Evolutionary conservation across 2,329 filamentous ascomycete genomes (phyloP).

Genomic region (Alternaria infectoria): DNA sequence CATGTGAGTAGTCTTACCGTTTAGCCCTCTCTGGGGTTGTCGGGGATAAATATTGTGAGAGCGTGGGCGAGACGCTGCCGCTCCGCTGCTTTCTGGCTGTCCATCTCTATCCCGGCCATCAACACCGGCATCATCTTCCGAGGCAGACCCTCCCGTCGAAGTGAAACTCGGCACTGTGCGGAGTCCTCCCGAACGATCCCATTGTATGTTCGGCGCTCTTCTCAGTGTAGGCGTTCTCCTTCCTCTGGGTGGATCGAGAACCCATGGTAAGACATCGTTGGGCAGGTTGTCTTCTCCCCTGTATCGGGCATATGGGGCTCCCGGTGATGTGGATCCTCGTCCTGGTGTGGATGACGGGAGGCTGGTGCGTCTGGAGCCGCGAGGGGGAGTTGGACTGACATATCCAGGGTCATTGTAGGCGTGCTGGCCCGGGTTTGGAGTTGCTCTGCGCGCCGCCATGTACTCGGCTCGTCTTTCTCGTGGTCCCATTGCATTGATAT

Average conservation of each 20-base stretch:
- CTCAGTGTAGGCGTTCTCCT: conserved; percentile 1
- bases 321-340: background rate
- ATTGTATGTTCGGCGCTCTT: conserved; percentile 1
- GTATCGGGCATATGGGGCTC: background rate
- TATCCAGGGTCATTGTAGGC: background rate
- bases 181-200: background rate
- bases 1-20: background rate
- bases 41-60: background rate
- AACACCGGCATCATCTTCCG: background rate
- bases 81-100: background rate
- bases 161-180: background rate
- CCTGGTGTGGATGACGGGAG: background rate
- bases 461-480: background rate
- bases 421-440: background rate
- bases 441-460: background rate
- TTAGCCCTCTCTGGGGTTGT: background rate
- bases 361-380: background rate
- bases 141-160: background rate
- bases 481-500: background rate
- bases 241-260: background rate
- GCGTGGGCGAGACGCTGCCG: background rate
- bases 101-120: background rate
- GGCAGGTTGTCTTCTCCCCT: background rate
- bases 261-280: background rate
- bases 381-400: background rate